These are phyloP conservation scores for Candida palmyrensis DNA, from an alignment of 805 yeast genomes.

Conservation along the genomic window DNA sequence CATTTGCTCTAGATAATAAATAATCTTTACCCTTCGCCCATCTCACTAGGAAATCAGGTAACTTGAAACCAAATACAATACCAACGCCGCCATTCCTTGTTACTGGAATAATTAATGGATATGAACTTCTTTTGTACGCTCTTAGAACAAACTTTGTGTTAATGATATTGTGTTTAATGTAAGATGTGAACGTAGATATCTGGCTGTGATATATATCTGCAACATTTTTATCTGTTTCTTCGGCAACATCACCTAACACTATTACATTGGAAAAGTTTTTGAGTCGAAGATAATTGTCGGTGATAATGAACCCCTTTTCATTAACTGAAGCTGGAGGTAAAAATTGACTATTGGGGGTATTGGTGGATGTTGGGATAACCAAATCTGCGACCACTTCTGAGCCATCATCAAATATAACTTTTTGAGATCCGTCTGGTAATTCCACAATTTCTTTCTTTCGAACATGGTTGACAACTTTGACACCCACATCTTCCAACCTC, in stretches of 20 bases:
- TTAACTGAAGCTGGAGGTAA: slow-evolving; percentile 19
- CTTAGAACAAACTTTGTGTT: slow-evolving; percentile 10
- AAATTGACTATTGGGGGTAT: slow-evolving; percentile 29
- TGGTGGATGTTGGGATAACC: slow-evolving; percentile 21
- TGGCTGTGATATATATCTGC: slow-evolving; percentile 23
- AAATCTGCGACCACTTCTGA: slow-evolving; percentile 19
- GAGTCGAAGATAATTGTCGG: slow-evolving; percentile 22
- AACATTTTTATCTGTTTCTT: slow-evolving; percentile 16
- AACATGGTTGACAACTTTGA: slow-evolving; percentile 17
- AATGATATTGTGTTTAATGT: slow-evolving; percentile 11
- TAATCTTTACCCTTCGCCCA: slow-evolving; percentile 22
- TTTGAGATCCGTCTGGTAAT: slow-evolving; percentile 1
- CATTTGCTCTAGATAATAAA: slow-evolving; percentile 21
- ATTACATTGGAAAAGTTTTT: slow-evolving; percentile 20
- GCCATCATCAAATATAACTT: slow-evolving; percentile 15
- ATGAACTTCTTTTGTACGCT: slow-evolving; percentile 7
- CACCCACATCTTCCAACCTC: slow-evolving; percentile 13
- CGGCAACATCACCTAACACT: slow-evolving; percentile 32
- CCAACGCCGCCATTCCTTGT: slow-evolving; percentile 34
- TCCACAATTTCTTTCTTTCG: slow-evolving; percentile 7
- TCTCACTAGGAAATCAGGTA: slow-evolving; percentile 25
- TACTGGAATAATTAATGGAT: slow-evolving; percentile 25
- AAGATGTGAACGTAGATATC: too few relatives aligned
- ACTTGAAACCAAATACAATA: slow-evolving; percentile 18
- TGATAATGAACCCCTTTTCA: slow-evolving; percentile 21